These are phyloP conservation scores for Yarrowia keelungensis DNA, from an alignment of 805 yeast species.

Conservation along the genomic window DNA sequence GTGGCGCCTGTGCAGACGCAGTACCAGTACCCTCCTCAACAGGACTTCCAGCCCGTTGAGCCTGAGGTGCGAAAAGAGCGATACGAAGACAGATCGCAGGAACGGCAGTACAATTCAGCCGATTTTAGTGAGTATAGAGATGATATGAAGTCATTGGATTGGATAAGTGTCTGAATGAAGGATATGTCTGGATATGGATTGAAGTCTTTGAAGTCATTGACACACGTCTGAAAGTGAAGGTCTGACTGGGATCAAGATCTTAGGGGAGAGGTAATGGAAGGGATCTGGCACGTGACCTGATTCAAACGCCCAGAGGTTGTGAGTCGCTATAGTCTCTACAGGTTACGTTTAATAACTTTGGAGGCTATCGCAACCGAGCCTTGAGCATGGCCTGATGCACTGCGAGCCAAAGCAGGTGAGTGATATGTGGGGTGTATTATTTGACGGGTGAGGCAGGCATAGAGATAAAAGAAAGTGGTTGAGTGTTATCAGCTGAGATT, in stretches of 20 bases:
- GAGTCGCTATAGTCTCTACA: too few species aligned
- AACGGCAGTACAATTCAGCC: conserved; percentile 24
- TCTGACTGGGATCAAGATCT: neutral
- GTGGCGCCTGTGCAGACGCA: conserved; percentile 26
- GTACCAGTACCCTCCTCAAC: conserved; percentile 27
- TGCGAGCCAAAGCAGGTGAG: conserved; percentile 5
- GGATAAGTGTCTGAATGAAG: neutral
- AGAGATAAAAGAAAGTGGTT: neutral
- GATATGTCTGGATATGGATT: neutral
- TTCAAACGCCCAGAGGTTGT: too few species aligned
- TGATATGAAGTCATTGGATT: too few species aligned
- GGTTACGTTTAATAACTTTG: too few species aligned
- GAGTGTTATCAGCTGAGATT: too few species aligned
- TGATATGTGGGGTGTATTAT: neutral
- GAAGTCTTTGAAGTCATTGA: neutral
- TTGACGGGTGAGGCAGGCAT: conserved; percentile 3
- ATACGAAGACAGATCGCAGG: conserved; percentile 26
- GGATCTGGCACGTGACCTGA: conserved; percentile 1
- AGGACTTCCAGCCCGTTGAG: conserved; percentile 21
- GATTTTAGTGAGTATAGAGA: conserved; percentile 35
- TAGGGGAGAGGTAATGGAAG: neutral
- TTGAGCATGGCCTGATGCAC: conserved; percentile 4
- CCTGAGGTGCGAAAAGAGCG: conserved; percentile 19
- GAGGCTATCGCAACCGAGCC: too few species aligned
- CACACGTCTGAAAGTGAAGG: neutral